A percentile compares a stretch with the other conserved stretches of the same genome.
These are phyloP conservation scores for Physocladia obscura DNA, from an alignment of 192 early-diverging fungal genomes.

Conservation along the genomic window DNA sequence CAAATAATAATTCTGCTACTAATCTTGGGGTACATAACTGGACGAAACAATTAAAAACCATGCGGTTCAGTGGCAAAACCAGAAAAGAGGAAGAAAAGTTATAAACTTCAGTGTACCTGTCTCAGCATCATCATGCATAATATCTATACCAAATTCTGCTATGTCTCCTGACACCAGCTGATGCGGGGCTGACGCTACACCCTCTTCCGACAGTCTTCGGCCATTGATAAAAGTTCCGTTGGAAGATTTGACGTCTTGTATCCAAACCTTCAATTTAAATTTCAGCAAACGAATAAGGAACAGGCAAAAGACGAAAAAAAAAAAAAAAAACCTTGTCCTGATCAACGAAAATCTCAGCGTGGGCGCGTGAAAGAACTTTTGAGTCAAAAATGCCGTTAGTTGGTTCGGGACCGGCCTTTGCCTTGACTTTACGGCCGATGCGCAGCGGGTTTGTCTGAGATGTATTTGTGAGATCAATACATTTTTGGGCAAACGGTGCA, in stretches of 20 bases:
- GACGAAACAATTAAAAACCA: not conserved
- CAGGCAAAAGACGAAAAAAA: too few species aligned
- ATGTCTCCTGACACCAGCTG: slow-evolving; percentile 61
- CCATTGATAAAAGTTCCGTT: slow-evolving; percentile 85
- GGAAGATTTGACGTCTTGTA: slow-evolving; percentile 73
- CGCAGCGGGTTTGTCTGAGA: slow-evolving; percentile 52
- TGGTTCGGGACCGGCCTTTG: slow-evolving; percentile 60
- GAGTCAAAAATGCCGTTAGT: slow-evolving; percentile 81
- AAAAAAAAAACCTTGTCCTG: slow-evolving; percentile 54
- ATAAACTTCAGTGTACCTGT: slow-evolving; percentile 14
- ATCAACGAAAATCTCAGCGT: slow-evolving; percentile 73
- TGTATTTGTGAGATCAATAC: slow-evolving; percentile 50
- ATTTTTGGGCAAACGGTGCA: slow-evolving; percentile 21
- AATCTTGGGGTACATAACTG: slow-evolving; percentile 50
- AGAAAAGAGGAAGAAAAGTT: too few species aligned
- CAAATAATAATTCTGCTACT: slow-evolving; percentile 36
- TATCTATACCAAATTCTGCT: slow-evolving; percentile 81
- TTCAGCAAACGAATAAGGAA: not conserved
- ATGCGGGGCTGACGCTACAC: slow-evolving; percentile 54
- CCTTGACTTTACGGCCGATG: slow-evolving; percentile 70
- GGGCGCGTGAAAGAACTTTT: slow-evolving; percentile 74
- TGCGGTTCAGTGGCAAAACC: too few species aligned
- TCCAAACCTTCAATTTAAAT: slow-evolving; percentile 51
- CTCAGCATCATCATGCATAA: slow-evolving; percentile 69
- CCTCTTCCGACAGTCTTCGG: slow-evolving; percentile 65